These are phyloP conservation scores for Fraxinus baroniana DNA, from an alignment of 305 asterid species.

Conservation along the genomic window DNA sequence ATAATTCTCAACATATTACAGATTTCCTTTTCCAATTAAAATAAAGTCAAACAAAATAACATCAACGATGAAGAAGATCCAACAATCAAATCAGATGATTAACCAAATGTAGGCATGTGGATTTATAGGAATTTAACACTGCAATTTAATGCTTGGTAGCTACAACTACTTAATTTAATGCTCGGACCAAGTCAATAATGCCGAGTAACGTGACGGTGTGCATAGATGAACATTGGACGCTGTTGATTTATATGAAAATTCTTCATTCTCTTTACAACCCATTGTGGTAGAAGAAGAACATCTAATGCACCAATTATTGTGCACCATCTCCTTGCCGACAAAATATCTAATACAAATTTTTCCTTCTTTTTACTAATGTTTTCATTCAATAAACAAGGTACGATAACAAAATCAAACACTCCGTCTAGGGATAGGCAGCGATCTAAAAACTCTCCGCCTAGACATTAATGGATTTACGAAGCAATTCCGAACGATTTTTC, in stretches of 20 bases:
- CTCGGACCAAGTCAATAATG: conserved; percentile 17
- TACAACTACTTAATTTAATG: conserved; percentile 34
- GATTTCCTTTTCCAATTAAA: not conserved
- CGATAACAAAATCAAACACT: not conserved
- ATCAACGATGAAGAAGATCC: not conserved
- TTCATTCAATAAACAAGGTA: not conserved
- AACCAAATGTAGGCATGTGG: not conserved
- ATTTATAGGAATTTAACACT: not conserved
- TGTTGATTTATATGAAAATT: too few species aligned
- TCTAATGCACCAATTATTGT: not conserved
- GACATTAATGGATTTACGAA: not conserved
- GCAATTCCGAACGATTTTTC: too few species aligned
- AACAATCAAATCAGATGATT: not conserved
- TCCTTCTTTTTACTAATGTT: not conserved
- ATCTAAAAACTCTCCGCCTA: not conserved
- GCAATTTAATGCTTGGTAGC: conserved; percentile 24
- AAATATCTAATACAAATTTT: too few species aligned
- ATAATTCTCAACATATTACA: not conserved
- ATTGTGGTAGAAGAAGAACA: not conserved
- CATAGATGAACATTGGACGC: not conserved
- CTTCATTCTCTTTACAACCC: not conserved
- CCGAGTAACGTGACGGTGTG: not conserved
- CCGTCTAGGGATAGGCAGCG: not conserved
- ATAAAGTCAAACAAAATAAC: not conserved
- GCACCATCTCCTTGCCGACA: not conserved